Conservation (phyloP, 345 rosid genomes). For the Salix caprea region DNA sequence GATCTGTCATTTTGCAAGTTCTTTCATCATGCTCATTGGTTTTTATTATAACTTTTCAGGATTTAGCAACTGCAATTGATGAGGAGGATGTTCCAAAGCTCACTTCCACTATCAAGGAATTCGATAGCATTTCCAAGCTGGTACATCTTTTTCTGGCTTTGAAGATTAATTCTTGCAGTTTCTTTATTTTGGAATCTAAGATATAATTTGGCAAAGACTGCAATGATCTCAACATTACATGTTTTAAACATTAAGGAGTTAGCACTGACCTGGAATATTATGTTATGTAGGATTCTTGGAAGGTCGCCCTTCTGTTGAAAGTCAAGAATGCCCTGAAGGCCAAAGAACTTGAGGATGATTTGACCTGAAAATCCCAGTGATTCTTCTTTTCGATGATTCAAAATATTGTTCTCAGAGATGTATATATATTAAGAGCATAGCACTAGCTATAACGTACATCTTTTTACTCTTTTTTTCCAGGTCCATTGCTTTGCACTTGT, state of each 20-base stretch:
- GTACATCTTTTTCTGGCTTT: slow-evolving; percentile 1
- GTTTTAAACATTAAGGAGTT: background rate
- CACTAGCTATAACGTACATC: background rate
- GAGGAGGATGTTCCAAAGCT: slow-evolving; percentile 24
- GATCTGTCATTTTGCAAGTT: background rate
- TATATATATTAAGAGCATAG: background rate
- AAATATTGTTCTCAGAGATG: background rate
- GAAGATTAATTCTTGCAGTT: background rate
- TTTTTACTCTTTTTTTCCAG: background rate
- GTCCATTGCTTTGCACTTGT: background rate
- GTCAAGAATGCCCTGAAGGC: slow-evolving; percentile 20
- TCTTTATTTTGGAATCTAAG: background rate
- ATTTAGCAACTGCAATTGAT: slow-evolving; percentile 23
- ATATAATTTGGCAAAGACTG: background rate
- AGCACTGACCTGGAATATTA: background rate
- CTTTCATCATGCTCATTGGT: background rate
- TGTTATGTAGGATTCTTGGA: slow-evolving; percentile 21
- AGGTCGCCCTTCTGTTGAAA: slow-evolving; percentile 11
- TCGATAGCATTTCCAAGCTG: slow-evolving; percentile 22
- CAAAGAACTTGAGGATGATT: slow-evolving; percentile 24
- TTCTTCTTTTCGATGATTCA: background rate
- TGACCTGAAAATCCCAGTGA: slow-evolving; percentile 7
- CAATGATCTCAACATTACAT: background rate
- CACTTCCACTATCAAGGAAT: slow-evolving; percentile 23
- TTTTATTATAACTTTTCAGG: slow-evolving; percentile 8